Base-by-base conservation (phyloP, 257 asterid genomes). In the Solanum stenotomum region DNA sequence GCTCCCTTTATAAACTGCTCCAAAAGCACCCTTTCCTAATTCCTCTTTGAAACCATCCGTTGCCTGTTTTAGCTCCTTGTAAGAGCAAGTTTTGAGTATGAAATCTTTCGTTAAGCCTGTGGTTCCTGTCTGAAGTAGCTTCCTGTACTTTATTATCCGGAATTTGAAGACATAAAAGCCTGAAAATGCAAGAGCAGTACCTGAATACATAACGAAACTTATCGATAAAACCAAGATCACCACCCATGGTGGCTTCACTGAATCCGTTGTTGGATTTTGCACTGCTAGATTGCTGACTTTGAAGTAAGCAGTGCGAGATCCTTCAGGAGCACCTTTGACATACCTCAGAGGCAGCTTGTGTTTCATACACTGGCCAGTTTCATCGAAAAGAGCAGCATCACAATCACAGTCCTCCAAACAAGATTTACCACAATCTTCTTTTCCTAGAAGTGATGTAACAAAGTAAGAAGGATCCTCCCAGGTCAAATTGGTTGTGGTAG, bases 361-460 rank as follows among this genome's bases (percentile, higher is more conserved):
- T 38, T 85, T 88, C 20, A 37, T 56, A 15, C 90, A 90, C 46
- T 1, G 13, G 31, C 86, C 68, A 63, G 1, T 37, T 20, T 46
- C 31, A 1, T 31, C 38, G 42, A 79, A 86, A 2, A 86, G 15
- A 35, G 88, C 89, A 56, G 90, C 90, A 85, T 85, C 87, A 82
- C 92, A 90, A 86, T 81, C 87, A 46, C 92, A 90, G 12, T 90
- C 92, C 56, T 88, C 90, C 11, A 38, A 70, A 42, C 90, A 90
- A 9, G 90, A 88, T 25, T 29, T 35, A 4, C 27, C 52, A 34
- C 89, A 88, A 49, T 86, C 88, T 52, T 86, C 89, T 14, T 63
- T 86, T 84, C 52, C 81, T 4, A 46, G 74, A 85, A 76, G 49
- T 20, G 75, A 44, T 18, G 89, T 35, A 23, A 85, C 85, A 78